phyloP scores from a whole-genome alignment of 352 stramenopile species.

The Globisporangium nodosum region DNA sequence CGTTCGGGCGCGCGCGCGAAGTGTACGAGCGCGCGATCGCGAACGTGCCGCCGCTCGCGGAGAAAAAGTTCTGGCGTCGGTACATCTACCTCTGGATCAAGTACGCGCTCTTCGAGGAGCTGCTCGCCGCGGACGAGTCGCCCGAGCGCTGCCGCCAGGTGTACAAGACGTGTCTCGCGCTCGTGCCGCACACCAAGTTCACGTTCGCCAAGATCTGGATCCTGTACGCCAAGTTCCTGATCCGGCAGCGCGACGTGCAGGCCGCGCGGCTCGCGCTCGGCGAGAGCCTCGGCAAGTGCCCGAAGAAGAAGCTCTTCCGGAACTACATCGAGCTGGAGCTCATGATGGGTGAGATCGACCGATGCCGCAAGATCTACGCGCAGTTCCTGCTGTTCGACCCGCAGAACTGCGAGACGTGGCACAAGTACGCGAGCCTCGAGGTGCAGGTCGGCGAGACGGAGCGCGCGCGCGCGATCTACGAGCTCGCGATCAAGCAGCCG shows the following conservation, averaged over 20 bases:
- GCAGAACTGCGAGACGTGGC: constrained; percentile 93
- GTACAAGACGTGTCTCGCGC: constrained; percentile 91
- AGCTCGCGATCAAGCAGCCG: constrained; percentile 93
- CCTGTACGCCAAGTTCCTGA: constrained; percentile 94
- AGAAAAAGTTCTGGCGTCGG: constrained; percentile 97
- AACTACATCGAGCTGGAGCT: constrained; percentile 95
- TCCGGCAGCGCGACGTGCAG: constrained; percentile 92
- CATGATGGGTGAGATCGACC: constrained; percentile 97
- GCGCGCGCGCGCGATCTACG: constrained; percentile 92
- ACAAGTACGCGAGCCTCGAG: constrained; percentile 96
- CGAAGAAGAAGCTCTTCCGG: constrained; percentile 90
- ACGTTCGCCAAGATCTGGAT: constrained; percentile 99
- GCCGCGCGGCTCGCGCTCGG: constrained; percentile 91
- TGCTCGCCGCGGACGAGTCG: constrained; percentile 54
- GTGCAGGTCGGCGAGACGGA: constrained; percentile 93
- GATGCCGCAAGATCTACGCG: constrained; percentile 89
- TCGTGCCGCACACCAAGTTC: constrained; percentile 95
- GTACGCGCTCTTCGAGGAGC: constrained; percentile 97
- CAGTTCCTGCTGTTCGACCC: constrained; percentile 80
- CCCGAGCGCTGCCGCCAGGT: constrained; percentile 86
- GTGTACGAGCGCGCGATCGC: constrained; percentile 95
- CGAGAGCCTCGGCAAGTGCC: constrained; percentile 92
- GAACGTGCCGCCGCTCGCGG: constrained; percentile 90
- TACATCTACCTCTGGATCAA: constrained; percentile 99
- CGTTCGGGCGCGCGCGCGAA: constrained; percentile 80